Evolutionary conservation across 306 rosid species (phyloP), one percentile per base, ranked within the genome.

Genomic region (Adenanthera pavonina): DNA sequence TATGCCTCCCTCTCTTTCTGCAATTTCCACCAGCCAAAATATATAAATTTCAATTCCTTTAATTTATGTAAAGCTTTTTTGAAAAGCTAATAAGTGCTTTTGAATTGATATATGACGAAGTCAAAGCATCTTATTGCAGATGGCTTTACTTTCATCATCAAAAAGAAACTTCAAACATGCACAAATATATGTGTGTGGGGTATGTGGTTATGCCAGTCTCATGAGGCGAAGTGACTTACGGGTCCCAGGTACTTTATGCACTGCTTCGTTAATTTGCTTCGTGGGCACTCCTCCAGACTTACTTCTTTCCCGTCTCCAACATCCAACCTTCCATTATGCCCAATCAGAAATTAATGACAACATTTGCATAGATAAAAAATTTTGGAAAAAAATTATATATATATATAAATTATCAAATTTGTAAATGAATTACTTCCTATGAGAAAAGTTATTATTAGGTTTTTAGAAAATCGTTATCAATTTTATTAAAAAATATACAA

Each of bases 171-270:
- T 30, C 1, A 61, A 33, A 41, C 13, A 2, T 8, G 4, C 4
- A 30, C 4, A 7, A 25, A 15, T 12, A 5, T 19, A 3, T 20
- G 34, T 54, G 30, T 25, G 30, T 25, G 8, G 5, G 5, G 7
- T 41, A 41, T 41, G 46, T 41, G 46, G 46, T 7, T 41, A 4
- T 41, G 41, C 41, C 41, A 38, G 41, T 47, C 59, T 30, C 14
- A 59, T 43, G 44, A 35, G 6, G 74, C 33, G 78, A 74, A 69
- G 51, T 30, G 38, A 81, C 97, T 84, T 83, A 94, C 98, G 0
- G 92, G 97, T 83, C 97, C 95, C 54, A 94, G 97, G 80, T 94
- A 94, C 64, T 78, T 80, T 78, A 94, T 91, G 83, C 95, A 83
- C 60, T 94, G 97, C 25, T 57, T 77, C 15, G 85, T 91, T 43